A percentile compares a stretch with the other conserved stretches of the same genome.
Evolutionary conservation across 805 yeast genomes (phyloP).

Genomic region (Pichia rugopelliculosa): DNA sequence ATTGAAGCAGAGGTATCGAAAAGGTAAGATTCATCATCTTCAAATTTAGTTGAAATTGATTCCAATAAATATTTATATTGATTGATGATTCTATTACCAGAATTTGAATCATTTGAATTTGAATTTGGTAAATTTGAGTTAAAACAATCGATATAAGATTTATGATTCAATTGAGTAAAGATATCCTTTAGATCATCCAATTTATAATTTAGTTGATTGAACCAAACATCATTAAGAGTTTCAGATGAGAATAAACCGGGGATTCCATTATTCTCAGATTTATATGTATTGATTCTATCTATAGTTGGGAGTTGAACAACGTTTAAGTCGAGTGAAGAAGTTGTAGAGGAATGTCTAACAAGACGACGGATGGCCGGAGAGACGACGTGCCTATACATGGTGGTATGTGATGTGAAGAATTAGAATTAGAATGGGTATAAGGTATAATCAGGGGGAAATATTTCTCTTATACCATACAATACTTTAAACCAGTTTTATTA

Average conservation of each 20-base stretch:
- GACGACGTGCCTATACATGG: neutral
- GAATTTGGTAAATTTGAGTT: constrained; percentile 9
- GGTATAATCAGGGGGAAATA: no score
- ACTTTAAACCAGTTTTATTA: no score
- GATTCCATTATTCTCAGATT: constrained; percentile 30
- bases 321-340: neutral
- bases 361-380: neutral
- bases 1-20: constrained; percentile 40
- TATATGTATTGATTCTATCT: constrained; percentile 19
- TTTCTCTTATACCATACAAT: no score
- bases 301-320: constrained; percentile 22
- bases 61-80: constrained; percentile 31
- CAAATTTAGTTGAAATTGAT: constrained; percentile 31
- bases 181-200: constrained; percentile 35
- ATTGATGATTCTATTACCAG: constrained; percentile 23
- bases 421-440: no score
- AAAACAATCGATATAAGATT: constrained; percentile 22
- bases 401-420: neutral
- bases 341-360: neutral
- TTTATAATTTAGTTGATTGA: constrained; percentile 34
- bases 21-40: constrained; percentile 29
- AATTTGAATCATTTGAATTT: constrained; percentile 10
- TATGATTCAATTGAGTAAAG: constrained; percentile 25
- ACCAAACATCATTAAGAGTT: constrained; percentile 48
- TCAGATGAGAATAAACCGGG: constrained; percentile 41